Evolutionary conservation across 2,329 filamentous ascomycete genomes (phyloP).

Genomic region (Lasiodiplodia theobromae): DNA sequence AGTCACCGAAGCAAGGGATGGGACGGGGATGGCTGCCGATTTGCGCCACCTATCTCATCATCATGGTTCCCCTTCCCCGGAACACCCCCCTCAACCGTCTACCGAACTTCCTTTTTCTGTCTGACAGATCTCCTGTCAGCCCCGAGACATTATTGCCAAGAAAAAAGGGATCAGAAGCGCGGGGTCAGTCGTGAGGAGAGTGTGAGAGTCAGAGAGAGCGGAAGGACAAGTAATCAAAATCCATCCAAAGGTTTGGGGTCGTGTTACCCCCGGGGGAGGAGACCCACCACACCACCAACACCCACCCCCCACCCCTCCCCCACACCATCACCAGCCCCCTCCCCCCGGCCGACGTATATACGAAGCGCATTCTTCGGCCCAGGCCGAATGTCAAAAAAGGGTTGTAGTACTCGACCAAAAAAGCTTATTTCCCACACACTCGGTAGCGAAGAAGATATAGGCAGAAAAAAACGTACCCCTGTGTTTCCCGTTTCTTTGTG

Average conservation of each 20-base stretch:
- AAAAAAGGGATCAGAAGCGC: neutral
- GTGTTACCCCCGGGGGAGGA: neutral
- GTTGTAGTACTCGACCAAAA: neutral
- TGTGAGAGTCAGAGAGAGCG: neutral
- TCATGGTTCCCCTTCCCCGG: neutral
- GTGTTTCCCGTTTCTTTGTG: neutral
- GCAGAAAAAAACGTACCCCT: neutral
- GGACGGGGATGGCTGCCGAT: neutral
- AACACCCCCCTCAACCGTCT: neutral
- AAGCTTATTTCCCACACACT: conserved; percentile 24
- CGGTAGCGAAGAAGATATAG: neutral
- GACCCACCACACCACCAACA: neutral
- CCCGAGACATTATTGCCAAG: neutral
- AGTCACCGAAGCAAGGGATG: neutral
- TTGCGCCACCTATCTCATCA: neutral
- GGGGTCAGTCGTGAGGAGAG: neutral
- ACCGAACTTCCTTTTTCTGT: neutral
- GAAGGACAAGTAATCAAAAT: neutral
- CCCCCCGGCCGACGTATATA: neutral
- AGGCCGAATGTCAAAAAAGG: neutral
- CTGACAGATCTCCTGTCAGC: neutral
- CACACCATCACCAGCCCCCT: no score
- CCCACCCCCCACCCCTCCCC: no score
- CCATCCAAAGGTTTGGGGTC: neutral
- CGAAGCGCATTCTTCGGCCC: neutral